These are phyloP conservation scores for Neostapfia colusana DNA, from an alignment of 176 grass and related monocot genomes.

Conservation along the genomic window DNA sequence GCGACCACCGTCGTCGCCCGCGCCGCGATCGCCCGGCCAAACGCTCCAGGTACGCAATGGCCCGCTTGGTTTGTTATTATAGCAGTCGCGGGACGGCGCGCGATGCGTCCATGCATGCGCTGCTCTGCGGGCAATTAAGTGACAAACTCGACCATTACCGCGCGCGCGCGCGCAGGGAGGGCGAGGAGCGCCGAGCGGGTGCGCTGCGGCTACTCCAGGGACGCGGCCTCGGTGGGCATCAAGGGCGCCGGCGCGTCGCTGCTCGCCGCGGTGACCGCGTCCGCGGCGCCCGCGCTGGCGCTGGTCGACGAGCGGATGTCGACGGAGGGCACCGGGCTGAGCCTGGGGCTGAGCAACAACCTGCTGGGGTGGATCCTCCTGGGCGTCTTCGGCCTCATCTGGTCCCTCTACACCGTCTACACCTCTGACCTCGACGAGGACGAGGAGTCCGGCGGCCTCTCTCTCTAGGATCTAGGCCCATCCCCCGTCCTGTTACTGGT, in stretches of 20 bases:
- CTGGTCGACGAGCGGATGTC: slow-evolving; percentile 93
- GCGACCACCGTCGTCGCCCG: slow-evolving; percentile 54
- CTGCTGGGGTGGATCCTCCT: slow-evolving; percentile 85
- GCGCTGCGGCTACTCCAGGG: slow-evolving; percentile 68
- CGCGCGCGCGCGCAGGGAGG: not conserved
- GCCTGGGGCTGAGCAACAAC: slow-evolving; percentile 96
- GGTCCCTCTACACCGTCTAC: slow-evolving; percentile 89
- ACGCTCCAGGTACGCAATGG: slow-evolving; percentile 25
- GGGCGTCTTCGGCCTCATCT: slow-evolving; percentile 88
- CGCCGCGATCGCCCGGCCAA: slow-evolving; percentile 38
- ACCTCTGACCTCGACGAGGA: slow-evolving; percentile 90
- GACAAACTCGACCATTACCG: too few relatives aligned
- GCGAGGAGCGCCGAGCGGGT: slow-evolving; percentile 52
- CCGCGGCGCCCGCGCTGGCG: slow-evolving; percentile 65
- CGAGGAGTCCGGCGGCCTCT: slow-evolving; percentile 88
- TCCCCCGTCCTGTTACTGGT: not conserved
- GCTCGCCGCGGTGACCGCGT: slow-evolving; percentile 45
- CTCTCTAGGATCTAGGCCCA: too few relatives aligned
- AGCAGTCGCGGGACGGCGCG: too few relatives aligned
- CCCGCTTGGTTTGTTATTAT: too few relatives aligned
- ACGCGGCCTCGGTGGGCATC: slow-evolving; percentile 15
- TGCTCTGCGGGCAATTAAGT: too few relatives aligned
- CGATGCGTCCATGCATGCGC: too few relatives aligned
- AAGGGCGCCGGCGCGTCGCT: slow-evolving; percentile 37
- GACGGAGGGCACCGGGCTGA: slow-evolving; percentile 93